These are phyloP conservation scores for Backusella macrospora DNA, from an alignment of 192 early-diverging fungal genomes.

Conservation along the genomic window DNA sequence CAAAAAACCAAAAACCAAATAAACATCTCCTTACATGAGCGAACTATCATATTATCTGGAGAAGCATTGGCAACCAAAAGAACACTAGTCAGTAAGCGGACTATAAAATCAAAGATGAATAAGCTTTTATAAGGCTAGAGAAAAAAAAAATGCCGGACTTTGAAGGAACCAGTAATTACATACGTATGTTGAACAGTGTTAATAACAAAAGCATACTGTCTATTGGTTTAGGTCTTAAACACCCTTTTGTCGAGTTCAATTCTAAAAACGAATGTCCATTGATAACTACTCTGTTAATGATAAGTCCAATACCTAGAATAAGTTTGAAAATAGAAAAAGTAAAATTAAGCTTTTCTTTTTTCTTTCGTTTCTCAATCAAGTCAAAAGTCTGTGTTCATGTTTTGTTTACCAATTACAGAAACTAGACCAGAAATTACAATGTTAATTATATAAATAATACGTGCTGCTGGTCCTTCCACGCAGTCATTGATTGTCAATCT, in stretches of 20 bases:
- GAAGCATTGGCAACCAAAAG: constrained; percentile 27
- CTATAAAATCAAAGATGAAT: neutral
- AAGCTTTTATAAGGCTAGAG: neutral
- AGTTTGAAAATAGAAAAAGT: neutral
- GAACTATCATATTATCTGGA: constrained; percentile 25
- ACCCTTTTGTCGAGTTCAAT: constrained; percentile 6
- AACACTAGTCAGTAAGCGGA: constrained; percentile 31
- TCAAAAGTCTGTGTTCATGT: neutral
- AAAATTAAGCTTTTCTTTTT: neutral
- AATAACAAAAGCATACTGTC: constrained; percentile 29
- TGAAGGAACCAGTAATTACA: neutral
- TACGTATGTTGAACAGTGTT: constrained; percentile 33
- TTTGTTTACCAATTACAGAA: constrained; percentile 26
- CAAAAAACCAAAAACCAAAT: too few relatives aligned
- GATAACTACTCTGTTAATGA: constrained; percentile 12
- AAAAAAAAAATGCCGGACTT: neutral
- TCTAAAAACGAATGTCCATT: constrained; percentile 33
- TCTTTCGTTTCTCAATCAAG: neutral
- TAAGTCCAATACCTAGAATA: constrained; percentile 22
- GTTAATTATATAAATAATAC: constrained; percentile 27
- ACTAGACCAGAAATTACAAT: constrained; percentile 28
- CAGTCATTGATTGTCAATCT: constrained; percentile 28
- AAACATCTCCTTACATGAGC: constrained; percentile 31
- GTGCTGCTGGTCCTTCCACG: constrained; percentile 19
- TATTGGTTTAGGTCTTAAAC: constrained; percentile 37